Evolutionary conservation across 2,329 filamentous ascomycete genomes (phyloP).

Genomic region (Mycogone perniciosa): DNA sequence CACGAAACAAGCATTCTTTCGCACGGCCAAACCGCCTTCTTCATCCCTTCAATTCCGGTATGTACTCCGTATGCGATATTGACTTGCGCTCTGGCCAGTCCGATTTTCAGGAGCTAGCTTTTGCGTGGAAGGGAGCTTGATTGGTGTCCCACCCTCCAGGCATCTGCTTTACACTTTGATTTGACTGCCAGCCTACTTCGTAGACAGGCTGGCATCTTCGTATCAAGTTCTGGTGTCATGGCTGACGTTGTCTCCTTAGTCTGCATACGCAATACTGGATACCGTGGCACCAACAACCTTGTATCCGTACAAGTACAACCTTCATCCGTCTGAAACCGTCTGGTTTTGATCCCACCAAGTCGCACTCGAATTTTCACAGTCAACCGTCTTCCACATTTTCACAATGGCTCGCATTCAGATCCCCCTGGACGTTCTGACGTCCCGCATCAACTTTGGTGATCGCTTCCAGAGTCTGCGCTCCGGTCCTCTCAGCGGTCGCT

Average conservation of each 20-base stretch:
- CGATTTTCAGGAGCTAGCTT: background rate
- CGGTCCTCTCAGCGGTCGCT: slow-evolving; percentile 72
- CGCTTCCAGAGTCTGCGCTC: slow-evolving; percentile 79
- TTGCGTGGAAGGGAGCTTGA: no score
- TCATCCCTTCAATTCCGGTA: background rate
- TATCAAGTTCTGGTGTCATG: no score
- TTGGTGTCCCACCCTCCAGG: no score
- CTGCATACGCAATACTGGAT: slow-evolving; percentile 1
- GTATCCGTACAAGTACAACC: background rate
- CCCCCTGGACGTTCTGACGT: slow-evolving; percentile 84
- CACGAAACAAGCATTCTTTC: background rate
- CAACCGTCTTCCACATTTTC: slow-evolving; percentile 14
- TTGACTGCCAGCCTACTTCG: no score
- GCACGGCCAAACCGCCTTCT: background rate
- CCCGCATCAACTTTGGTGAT: slow-evolving; percentile 77
- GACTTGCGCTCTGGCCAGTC: background rate
- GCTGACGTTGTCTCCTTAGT: background rate
- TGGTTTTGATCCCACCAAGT: background rate
- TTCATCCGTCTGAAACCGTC: background rate
- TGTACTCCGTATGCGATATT: background rate
- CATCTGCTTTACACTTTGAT: no score
- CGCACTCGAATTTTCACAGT: background rate
- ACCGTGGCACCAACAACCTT: slow-evolving; percentile 8
- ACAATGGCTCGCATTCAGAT: slow-evolving; percentile 85
- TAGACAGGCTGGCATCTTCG: no score